Evolutionary conservation across 129 eudicot genomes (phyloP), one percentile per base, ranked within the genome.

Genomic region (Kitagawia praeruptora): DNA sequence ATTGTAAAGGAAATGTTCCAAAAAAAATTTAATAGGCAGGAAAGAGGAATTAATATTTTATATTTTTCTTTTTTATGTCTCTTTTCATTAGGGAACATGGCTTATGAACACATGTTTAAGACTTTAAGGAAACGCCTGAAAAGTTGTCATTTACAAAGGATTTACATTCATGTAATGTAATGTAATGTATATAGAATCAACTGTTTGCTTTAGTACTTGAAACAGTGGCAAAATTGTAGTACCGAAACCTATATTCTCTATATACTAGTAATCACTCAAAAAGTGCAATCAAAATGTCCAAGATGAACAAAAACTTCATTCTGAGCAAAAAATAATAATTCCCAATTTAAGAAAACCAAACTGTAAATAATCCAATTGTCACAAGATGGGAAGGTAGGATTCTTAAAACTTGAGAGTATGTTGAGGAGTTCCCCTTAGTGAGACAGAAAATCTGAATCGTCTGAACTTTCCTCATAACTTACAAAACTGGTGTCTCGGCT

Each of bases 381-480:
- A 28, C 14, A 21, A 25, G 34, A 61, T 25, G 69, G 34, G 58
- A 23, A 18, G 58, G 34, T n/a, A 9, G 15, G 1, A 61, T n/a
- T 61, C 11, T 61, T 14, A 14, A 67, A 70, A 70, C 48, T 70
- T 5, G 9, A 37, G 21, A 37, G 46, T 70, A 39, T 25, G 3
- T 19, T 38, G 75, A 70, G 11, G 76, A 21, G 69, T 61, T 58
- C 4, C 13, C 25, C 46, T 81, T 80, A 87, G 4, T n/a, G 69
- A 25, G 80, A 81, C 61, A 86, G 73, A 78, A 85, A 81, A 74
- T 85, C 92, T 63, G 87, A 73, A 78, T 90, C 93, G 23, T 93
- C 98, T 21, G 97, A 88, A 78, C 84, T 87, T 75, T 90, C 96
- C 71, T 87, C 96, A 21, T 82, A 86, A 70, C 76, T 85, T 56